Conservation (phyloP, 495 filamentous ascomycete species). For the Choiromyces venosus region DNA sequence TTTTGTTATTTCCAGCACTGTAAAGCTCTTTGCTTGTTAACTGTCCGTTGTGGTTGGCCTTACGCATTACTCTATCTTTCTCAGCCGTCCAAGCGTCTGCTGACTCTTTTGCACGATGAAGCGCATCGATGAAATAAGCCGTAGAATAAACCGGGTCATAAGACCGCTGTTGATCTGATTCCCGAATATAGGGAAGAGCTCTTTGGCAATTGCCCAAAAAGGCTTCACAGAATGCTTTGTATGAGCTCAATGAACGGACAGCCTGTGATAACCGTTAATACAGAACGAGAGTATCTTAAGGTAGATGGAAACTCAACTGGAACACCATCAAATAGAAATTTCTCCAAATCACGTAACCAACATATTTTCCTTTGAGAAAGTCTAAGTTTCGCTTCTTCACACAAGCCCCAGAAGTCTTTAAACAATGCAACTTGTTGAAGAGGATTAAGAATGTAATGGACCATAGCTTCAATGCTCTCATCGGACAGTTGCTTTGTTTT, state of each 20-base stretch:
- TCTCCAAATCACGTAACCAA: conserved; percentile 32
- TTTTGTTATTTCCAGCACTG: background rate
- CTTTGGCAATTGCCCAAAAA: conserved; percentile 8
- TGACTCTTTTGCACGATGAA: conserved; percentile 77
- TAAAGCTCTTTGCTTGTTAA: background rate
- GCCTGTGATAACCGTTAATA: conserved; percentile 1
- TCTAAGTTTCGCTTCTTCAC: conserved; percentile 7
- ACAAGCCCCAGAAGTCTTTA: conserved; percentile 13
- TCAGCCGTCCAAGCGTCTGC: conserved; percentile 57
- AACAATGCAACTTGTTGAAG: conserved; percentile 5
- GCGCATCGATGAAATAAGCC: conserved; percentile 79
- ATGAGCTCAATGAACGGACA: background rate
- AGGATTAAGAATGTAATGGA: conserved; percentile 12
- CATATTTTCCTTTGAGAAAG: conserved; percentile 16
- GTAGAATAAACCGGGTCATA: conserved; percentile 82
- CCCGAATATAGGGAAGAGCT: conserved; percentile 43
- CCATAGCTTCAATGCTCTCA: conserved; percentile 18
- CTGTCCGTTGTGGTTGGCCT: conserved; percentile 39
- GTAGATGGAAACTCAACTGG: background rate
- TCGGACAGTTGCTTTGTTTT: conserved; percentile 9
- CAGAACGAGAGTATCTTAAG: background rate
- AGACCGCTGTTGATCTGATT: conserved; percentile 72
- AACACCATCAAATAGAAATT: conserved; percentile 8
- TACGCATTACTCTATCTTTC: conserved; percentile 47
- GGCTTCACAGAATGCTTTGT: conserved; percentile 7